These are phyloP conservation scores for Chimonanthus praecox DNA, from an alignment of 164 flowering plant genomes.

Conservation along the genomic window DNA sequence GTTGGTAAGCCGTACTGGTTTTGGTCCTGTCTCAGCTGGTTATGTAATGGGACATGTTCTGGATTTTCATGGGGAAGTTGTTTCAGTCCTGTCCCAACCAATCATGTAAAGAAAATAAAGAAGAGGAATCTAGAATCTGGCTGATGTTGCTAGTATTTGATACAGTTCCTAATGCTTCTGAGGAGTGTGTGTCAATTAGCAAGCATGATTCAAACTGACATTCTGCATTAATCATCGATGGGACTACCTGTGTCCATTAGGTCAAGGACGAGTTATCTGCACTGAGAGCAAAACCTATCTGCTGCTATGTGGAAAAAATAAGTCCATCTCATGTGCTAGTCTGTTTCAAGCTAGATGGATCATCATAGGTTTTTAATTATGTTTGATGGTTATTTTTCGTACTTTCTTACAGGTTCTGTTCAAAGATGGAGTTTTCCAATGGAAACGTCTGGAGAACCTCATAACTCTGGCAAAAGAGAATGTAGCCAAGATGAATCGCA, in stretches of 20 bases:
- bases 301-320: not conserved
- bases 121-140: not conserved
- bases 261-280: not conserved
- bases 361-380: not conserved
- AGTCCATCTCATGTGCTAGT: not conserved
- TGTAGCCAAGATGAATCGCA: conserved; percentile 87
- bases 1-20: too few species aligned
- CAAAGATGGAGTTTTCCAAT: conserved; percentile 91
- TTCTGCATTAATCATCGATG: not conserved
- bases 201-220: not conserved
- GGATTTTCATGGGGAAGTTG: too few species aligned
- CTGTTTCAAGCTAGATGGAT: not conserved
- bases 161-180: not conserved
- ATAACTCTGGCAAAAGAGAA: conserved; percentile 90
- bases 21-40: too few species aligned
- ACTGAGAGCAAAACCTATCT: not conserved
- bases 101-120: too few species aligned
- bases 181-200: not conserved
- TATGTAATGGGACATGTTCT: too few species aligned
- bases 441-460: conserved; percentile 97
- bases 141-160: not conserved
- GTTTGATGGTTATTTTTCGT: not conserved
- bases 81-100: too few species aligned
- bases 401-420: conserved; percentile 65
- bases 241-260: not conserved